These are phyloP conservation scores for Euphorbia schlechtendalii DNA, from an alignment of 441 rosid genomes.

Conservation along the genomic window DNA sequence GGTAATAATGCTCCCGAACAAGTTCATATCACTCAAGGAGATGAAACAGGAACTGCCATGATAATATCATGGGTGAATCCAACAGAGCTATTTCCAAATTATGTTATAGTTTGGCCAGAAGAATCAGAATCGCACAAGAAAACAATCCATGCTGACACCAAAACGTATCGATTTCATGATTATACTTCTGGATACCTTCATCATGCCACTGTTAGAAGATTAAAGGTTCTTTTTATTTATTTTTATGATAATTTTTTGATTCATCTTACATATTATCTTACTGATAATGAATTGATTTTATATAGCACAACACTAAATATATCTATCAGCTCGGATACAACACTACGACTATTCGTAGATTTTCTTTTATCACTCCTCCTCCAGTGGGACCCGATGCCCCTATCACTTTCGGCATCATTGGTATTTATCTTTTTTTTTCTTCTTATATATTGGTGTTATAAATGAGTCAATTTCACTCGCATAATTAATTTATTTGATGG, in stretches of 20 bases:
- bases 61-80: conserved; percentile 63
- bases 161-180: conserved; percentile 34
- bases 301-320: conserved; percentile 49
- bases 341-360: conserved; percentile 28
- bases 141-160: conserved; percentile 20
- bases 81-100: conserved; percentile 20
- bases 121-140: conserved; percentile 10
- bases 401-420: conserved; percentile 55
- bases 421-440: too few relatives aligned
- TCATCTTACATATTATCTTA: too few relatives aligned
- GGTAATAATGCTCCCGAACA: conserved; percentile 69
- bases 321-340: conserved; percentile 42
- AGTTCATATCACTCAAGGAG: conserved; percentile 69
- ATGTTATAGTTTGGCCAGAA: conserved; percentile 37
- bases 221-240: too few relatives aligned
- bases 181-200: conserved; percentile 59
- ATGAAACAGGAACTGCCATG: conserved; percentile 39
- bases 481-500: too few relatives aligned
- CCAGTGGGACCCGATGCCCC: conserved; percentile 63
- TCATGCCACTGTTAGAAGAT: conserved; percentile 38
- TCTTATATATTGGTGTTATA: too few relatives aligned
- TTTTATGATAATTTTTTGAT: too few relatives aligned
- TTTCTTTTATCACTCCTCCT: conserved; percentile 55
- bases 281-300: background rate
- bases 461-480: too few relatives aligned